Base-by-base conservation (phyloP, 2,329 filamentous ascomycete genomes). In the Ascochyta viciae-villosae region DNA sequence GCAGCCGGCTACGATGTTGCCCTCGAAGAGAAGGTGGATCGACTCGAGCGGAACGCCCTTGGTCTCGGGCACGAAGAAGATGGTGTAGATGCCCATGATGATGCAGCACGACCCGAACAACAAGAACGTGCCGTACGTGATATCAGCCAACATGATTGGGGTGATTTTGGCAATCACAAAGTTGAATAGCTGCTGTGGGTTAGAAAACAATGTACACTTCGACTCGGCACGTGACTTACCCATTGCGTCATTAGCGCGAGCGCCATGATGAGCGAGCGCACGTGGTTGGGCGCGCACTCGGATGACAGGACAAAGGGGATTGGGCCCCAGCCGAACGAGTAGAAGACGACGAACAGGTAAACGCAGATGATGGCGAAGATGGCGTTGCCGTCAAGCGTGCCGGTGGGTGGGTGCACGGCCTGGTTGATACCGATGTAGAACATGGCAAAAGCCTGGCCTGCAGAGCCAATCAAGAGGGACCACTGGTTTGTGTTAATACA, bases 311-410 rank as follows among this genome's bases (percentile, higher is more conserved):
- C 74, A 54, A 78, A 81, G 1, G 78, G 77, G 6, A 77, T 77
- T 0, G 78, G 78, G 5, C 78, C 78, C 78, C 78, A 81, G n/a
- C 72, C 78, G 49, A 80, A 78, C 2, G 72, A 76, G 67, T 79
- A 80, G 63, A 80, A 80, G 9, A 80, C 76, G 7, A 80, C 78
- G 48, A 79, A 80, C 6, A 80, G 69, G 57, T 82, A 83, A 5
- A 83, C 78, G 67, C 81, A 83, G 47, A 83, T 76, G 69, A 83
- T 82, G 8, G 79, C 77, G 44, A 83, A 78, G 42, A 75, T 76
- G 54, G 69, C 69, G 39, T 68, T 71, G 43, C 74, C 74, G 37
- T 68, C 71, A n/a, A 76, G 71, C 26, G 64, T 64, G 7, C 72
- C 73, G 1, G 62, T 66, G 0, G 65, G 66, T 22, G 74, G 74